A percentile compares a stretch with the other conserved stretches of the same genome.
Conservation (phyloP, 768 basidiomycete genomes). For the Rhodosporidiobolus odoratus region DNA sequence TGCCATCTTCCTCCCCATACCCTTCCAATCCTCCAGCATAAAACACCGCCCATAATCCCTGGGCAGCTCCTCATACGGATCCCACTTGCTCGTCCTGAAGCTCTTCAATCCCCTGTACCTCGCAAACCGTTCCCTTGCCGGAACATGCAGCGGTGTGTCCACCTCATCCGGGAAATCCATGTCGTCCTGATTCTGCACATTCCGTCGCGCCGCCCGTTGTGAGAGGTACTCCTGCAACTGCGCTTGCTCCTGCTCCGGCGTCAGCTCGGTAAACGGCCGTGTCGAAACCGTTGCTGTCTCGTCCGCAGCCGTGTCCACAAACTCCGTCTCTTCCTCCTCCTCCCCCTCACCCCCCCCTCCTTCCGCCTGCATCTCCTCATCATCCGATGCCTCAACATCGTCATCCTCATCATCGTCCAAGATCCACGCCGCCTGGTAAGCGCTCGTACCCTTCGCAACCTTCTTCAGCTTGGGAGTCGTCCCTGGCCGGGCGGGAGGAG, state of each 20-base stretch:
- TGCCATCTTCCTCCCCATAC: conserved; percentile 65
- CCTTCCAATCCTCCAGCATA: conserved; percentile 89
- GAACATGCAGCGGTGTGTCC: conserved; percentile 80
- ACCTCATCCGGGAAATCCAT: conserved; percentile 90
- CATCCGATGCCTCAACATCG: conserved; percentile 51
- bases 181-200: conserved; percentile 73
- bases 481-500: conserved; percentile 48
- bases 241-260: conserved; percentile 74
- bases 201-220: conserved; percentile 49
- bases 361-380: conserved; percentile 43
- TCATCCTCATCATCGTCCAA: conserved; percentile 67
- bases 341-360: conserved; percentile 45
- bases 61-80: conserved; percentile 91
- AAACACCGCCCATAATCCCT: conserved; percentile 91
- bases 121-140: conserved; percentile 78
- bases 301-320: conserved; percentile 55
- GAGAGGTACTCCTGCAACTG: conserved; percentile 54
- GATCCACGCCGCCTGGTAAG: conserved; percentile 97
- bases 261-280: conserved; percentile 58
- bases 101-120: conserved; percentile 85
- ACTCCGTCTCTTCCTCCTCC: conserved; percentile 58
- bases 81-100: conserved; percentile 95
- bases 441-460: conserved; percentile 90
- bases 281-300: conserved; percentile 45
- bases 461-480: conserved; percentile 80